Conservation (phyloP, 306 rosid genomes). For the Begonia fuchsioides region DNA sequence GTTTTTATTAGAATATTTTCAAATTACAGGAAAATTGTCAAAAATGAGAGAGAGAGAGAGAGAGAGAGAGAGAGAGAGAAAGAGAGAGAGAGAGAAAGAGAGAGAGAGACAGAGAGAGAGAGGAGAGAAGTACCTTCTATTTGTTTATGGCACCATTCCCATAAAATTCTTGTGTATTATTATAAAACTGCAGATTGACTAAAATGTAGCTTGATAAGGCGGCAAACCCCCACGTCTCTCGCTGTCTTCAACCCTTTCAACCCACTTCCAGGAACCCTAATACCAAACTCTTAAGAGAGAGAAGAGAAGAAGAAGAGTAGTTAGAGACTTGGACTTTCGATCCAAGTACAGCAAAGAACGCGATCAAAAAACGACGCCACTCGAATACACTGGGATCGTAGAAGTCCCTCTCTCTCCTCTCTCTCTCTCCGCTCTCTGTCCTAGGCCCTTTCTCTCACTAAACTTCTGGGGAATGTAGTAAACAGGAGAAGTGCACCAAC, state of each 20-base stretch:
- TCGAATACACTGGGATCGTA: too few species aligned
- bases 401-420: conserved; percentile 1
- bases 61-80: not conserved
- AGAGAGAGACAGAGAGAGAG: not conserved
- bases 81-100: not conserved
- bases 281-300: not conserved
- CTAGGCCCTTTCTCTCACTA: not conserved
- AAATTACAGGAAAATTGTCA: not conserved
- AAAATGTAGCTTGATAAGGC: conserved; percentile 53
- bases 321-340: not conserved
- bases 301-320: not conserved
- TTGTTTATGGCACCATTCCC: conserved; percentile 30
- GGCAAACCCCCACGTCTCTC: conserved; percentile 64
- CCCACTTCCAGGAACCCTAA: not conserved
- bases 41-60: not conserved
- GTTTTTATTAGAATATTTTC: not conserved
- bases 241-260: conserved; percentile 21
- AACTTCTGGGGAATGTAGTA: conserved; percentile 24
- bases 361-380: too few species aligned
- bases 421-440: not conserved
- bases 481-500: conserved; percentile 10
- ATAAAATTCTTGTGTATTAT: conserved; percentile 39
- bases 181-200: conserved; percentile 49
- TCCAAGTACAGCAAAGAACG: too few species aligned
- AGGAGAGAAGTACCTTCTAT: conserved; percentile 10